phyloP scores from a whole-genome alignment of 805 yeast species.

The Candida vaughaniae region DNA sequence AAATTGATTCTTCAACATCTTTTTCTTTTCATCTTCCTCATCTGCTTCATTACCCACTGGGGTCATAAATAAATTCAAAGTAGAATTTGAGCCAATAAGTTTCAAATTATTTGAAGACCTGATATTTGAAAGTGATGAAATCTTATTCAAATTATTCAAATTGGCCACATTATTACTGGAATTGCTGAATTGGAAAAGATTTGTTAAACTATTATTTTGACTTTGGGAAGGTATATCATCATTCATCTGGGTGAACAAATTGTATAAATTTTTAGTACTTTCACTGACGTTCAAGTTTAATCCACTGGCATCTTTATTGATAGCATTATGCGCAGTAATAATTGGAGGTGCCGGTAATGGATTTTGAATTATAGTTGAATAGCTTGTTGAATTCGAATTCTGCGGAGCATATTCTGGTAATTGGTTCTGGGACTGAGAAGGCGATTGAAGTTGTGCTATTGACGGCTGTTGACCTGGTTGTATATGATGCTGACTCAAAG shows the following conservation, averaged over 20 bases:
- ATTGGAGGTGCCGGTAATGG: slow-evolving; percentile 14
- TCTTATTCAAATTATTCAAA: slow-evolving; percentile 9
- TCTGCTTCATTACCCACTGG: slow-evolving; percentile 5
- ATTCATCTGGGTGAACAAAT: slow-evolving; percentile 26
- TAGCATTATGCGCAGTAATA: slow-evolving; percentile 9
- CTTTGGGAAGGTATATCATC: slow-evolving; percentile 20
- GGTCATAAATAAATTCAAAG: slow-evolving; percentile 14
- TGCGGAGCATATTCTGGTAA: slow-evolving; percentile 1
- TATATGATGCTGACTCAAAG: background rate
- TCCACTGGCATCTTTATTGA: slow-evolving; percentile 12
- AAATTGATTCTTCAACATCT: slow-evolving; percentile 11
- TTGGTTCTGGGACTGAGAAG: background rate
- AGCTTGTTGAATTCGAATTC: slow-evolving; percentile 12
- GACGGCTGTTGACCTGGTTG: background rate
- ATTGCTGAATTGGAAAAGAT: slow-evolving; percentile 23
- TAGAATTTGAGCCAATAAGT: slow-evolving; percentile 11
- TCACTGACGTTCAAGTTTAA: slow-evolving; percentile 20
- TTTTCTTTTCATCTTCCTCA: slow-evolving; percentile 10
- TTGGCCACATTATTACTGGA: slow-evolving; percentile 11
- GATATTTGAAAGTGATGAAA: slow-evolving; percentile 12
- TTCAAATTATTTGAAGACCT: slow-evolving; percentile 12
- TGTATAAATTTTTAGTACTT: slow-evolving; percentile 30
- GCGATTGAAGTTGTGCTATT: too few species aligned
- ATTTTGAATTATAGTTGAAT: slow-evolving; percentile 12
- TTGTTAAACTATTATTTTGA: slow-evolving; percentile 19